Evolutionary conservation across 129 eudicot genomes (phyloP), one percentile per base, ranked within the genome.

Genomic region (Escallonia rubra): DNA sequence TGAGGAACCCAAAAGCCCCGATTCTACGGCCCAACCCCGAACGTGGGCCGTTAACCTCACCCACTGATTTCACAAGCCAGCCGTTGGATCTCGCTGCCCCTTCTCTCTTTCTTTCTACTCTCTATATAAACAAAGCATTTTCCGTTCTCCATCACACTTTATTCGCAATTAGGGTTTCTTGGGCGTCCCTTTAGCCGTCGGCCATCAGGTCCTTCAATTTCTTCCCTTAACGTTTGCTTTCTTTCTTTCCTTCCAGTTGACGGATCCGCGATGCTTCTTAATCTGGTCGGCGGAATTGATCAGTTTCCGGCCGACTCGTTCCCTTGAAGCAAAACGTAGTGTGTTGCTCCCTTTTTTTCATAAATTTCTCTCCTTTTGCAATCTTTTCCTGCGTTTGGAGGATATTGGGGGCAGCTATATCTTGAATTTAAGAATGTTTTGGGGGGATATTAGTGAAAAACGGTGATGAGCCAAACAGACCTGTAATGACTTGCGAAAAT

Each of bases 401-500:
- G 55, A 57, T 57, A 64, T 14, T 59, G 14, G 82, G 34, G 59
- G 69, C 65, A 77, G 64, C 82, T 71, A 77, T 16, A 78, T 51
- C 61, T 67, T 23, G 34, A 23, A 23, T 23, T 23, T 23, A 23
- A 23, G 34, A 23, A 9, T 50, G 10, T 50, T 4, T 50, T 50
- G 12, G 55, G 3, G 55, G 0, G 1, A 4, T 50, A 23, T 50
- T 11, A 50, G 10, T 50, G 55, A 10, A 8, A 8, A 50, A 73
- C 84, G 2, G 41, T 74, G 94, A 87, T 87, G 94, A 80, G 86
- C 67, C 66, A 64, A 73, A 83, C 94, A 86, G 94, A 86, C 86
- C 94, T 86, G 94, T 85, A 75, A 85, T 89, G 96, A 89, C 48
- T 79, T 89, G 93, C 87, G 96, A 77, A 74, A 0, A 89, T 89